Evolutionary conservation across 2,329 filamentous ascomycete species (phyloP).

Genomic region (Ophiognomonia clavigignenti-juglandacearum): DNA sequence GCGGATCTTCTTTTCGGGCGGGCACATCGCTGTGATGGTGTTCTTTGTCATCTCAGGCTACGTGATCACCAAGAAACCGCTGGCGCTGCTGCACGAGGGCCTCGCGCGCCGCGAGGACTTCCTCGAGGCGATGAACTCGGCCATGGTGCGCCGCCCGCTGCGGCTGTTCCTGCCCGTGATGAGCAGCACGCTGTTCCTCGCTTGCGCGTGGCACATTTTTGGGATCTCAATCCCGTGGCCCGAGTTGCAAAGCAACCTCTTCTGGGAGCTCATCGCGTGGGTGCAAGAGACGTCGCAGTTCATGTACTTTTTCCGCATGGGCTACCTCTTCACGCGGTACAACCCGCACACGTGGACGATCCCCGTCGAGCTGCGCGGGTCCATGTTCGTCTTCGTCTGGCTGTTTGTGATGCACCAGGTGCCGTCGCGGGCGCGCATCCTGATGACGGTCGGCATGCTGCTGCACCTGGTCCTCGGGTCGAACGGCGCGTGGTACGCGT

Average conservation of each 20-base stretch:
- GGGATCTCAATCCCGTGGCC: slow-evolving; percentile 4
- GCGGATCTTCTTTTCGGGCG: slow-evolving; percentile 2
- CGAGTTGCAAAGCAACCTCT: slow-evolving; percentile 1
- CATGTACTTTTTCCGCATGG: slow-evolving; percentile 10
- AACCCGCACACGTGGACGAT: slow-evolving; percentile 17
- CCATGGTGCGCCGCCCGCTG: slow-evolving; percentile 5
- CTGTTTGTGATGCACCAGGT: slow-evolving; percentile 4
- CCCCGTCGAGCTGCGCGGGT: slow-evolving; percentile 14
- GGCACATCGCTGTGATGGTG: slow-evolving; percentile 8
- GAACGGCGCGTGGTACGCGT: slow-evolving; percentile 2
- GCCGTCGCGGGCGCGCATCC: background rate
- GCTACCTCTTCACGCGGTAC: slow-evolving; percentile 9
- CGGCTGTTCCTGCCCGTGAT: slow-evolving; percentile 7
- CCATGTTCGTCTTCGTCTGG: slow-evolving; percentile 11
- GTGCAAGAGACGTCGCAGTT: slow-evolving; percentile 4
- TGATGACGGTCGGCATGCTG: slow-evolving; percentile 5
- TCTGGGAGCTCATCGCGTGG: slow-evolving; percentile 3
- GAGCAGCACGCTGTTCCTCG: slow-evolving; percentile 2
- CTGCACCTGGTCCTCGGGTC: slow-evolving; percentile 2
- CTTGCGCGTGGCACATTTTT: slow-evolving; percentile 1
- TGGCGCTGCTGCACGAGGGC: slow-evolving; percentile 10
- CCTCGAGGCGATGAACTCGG: slow-evolving; percentile 2
- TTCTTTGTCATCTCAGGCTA: slow-evolving; percentile 20
- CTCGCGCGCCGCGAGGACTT: slow-evolving; percentile 6
- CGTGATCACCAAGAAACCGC: slow-evolving; percentile 10